These are phyloP conservation scores for Kurtzmaniella quercitrusa DNA, from an alignment of 1,139 yeast genomes.

Conservation along the genomic window DNA sequence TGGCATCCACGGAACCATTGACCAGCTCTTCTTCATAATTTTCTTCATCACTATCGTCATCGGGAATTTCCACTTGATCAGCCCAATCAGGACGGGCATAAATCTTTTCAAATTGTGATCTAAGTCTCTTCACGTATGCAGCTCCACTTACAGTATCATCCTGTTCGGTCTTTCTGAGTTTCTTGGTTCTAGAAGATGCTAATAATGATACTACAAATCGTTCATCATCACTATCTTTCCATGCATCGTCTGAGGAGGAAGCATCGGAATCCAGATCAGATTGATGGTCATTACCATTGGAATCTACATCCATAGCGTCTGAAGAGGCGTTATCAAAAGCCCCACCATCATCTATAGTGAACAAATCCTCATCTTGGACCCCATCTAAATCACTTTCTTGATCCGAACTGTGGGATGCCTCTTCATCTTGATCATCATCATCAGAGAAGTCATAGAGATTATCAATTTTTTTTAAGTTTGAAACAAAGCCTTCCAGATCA, in stretches of 20 bases:
- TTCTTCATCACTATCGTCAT: constrained; percentile 32
- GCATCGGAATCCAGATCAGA: constrained; percentile 28
- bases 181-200: constrained; percentile 58
- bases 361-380: constrained; percentile 58
- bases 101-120: constrained; percentile 81
- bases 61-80: constrained; percentile 29
- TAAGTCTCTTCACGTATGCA: constrained; percentile 65
- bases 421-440: constrained; percentile 35
- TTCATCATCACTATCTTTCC: constrained; percentile 95
- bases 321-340: constrained; percentile 19
- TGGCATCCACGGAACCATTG: neutral
- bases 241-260: constrained; percentile 48
- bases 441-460: constrained; percentile 48
- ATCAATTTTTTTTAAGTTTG: constrained; percentile 57
- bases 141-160: constrained; percentile 62
- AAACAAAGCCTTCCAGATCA: constrained; percentile 74
- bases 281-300: constrained; percentile 21
- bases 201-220: constrained; percentile 51
- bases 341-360: constrained; percentile 59
- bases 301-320: constrained; percentile 40
- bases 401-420: constrained; percentile 11
- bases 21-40: constrained; percentile 13
- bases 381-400: constrained; percentile 28
- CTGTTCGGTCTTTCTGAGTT: constrained; percentile 60
- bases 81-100: constrained; percentile 93